Evolutionary conservation across 75 land plant species (phyloP).

Genomic region (Pinus taeda): DNA sequence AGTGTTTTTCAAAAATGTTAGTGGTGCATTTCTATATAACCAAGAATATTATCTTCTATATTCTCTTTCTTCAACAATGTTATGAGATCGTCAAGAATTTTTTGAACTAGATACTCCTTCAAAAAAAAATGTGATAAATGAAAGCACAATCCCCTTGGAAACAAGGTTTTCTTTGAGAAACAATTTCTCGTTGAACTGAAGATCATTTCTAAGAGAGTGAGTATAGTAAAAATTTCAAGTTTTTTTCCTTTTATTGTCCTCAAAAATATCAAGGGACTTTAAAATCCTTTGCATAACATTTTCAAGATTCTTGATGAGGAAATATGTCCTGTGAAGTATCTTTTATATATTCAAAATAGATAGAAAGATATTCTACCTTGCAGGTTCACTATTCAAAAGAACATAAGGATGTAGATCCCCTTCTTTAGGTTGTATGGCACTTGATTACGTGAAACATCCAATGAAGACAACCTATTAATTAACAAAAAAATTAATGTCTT

Average conservation of each 20-base stretch:
- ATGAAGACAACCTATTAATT: conserved; percentile 75
- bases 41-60: too few species aligned
- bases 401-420: conserved; percentile 86
- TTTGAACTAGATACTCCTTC: conserved; percentile 85
- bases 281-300: conserved; percentile 91
- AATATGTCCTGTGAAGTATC: conserved; percentile 77
- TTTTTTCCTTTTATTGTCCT: conserved; percentile 85
- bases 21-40: too few species aligned
- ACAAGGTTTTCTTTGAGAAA: conserved; percentile 90
- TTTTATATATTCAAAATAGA: too few species aligned
- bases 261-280: conserved; percentile 92
- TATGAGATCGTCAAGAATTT: too few species aligned
- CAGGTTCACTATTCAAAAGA: conserved; percentile 78
- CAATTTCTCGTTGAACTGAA: conserved; percentile 85
- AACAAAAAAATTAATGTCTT: not conserved
- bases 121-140: conserved; percentile 82
- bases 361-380: conserved; percentile 81
- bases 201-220: conserved; percentile 94
- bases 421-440: conserved; percentile 89
- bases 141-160: conserved; percentile 85
- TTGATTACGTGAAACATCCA: conserved; percentile 90
- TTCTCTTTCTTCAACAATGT: too few species aligned
- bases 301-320: conserved; percentile 94
- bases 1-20: too few species aligned
- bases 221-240: conserved; percentile 91